phyloP scores from a whole-genome alignment of 2,329 filamentous ascomycete species.

The Neospermospora avenae region DNA sequence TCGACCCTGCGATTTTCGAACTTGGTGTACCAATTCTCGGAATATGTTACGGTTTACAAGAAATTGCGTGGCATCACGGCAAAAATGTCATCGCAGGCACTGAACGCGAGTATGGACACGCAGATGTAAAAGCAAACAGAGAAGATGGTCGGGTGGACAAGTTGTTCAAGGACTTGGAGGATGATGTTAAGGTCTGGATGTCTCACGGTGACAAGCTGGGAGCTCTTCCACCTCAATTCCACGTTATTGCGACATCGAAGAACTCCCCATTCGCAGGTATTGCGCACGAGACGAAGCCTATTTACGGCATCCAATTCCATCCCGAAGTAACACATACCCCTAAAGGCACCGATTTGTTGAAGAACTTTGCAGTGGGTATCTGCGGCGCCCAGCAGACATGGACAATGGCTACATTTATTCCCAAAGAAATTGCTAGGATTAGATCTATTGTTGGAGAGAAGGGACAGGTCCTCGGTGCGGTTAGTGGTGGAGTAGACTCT shows the following conservation, averaged over 20 bases:
- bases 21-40: constrained; percentile 45
- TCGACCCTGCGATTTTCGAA: constrained; percentile 78
- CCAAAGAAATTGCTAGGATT: constrained; percentile 78
- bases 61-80: constrained; percentile 69
- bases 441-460: constrained; percentile 75
- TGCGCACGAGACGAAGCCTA: constrained; percentile 64
- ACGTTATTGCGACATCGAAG: constrained; percentile 67
- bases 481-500: constrained; percentile 82
- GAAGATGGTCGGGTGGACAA: constrained; percentile 64
- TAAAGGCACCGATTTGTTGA: constrained; percentile 65
- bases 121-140: constrained; percentile 54
- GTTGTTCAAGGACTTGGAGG: constrained; percentile 74
- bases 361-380: constrained; percentile 82
- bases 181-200: constrained; percentile 75
- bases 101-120: constrained; percentile 44
- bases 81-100: constrained; percentile 65
- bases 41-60: constrained; percentile 53
- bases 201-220: constrained; percentile 84
- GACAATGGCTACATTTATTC: constrained; percentile 81
- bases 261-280: constrained; percentile 82
- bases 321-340: constrained; percentile 67
- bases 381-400: constrained; percentile 75
- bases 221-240: constrained; percentile 68
- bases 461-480: constrained; percentile 76
- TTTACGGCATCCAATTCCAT: constrained; percentile 78